Evolutionary conservation across 2,329 filamentous ascomycete species (phyloP), one percentile per base, ranked within the genome.

Genomic region (Epichloe brachyelytri): DNA sequence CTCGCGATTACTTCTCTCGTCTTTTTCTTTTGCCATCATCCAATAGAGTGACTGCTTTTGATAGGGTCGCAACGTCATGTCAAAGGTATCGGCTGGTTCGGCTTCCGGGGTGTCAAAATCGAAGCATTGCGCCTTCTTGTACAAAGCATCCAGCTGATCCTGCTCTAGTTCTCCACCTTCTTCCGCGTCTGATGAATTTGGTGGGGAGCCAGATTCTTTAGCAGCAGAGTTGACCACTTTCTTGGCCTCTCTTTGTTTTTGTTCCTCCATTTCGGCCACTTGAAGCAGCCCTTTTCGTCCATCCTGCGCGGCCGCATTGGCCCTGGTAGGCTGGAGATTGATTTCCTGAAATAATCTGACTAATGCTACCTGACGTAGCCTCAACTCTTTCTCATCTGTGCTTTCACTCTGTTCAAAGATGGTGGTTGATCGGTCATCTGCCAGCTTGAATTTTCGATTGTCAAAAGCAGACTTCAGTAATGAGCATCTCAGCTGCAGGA

Each of bases 61-160:
- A 59, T 98, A 98, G 48, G 88, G 88, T 3, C 93, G 82, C 30
- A 98, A 73, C 38, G 82, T 76, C 82, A 98, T 83, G 5, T 77
- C 76, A 65, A 98, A 98, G 0, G 82, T 88, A 8, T 83, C 75
- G 5, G 86, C 81, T 10, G 93, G 91, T 59, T 95, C 85, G 10
- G 88, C 83, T 64, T 88, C 83, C 2, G 90, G 90, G 0, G 90
- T 96, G 62, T 82, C 80, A 62, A 98, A 97, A 65, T 98, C 93
- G 60, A 97, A 97, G 0, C 88, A 90, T 62, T 98, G 93, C 0
- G 93, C 93, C 63, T 98, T 98, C 62, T 85, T 88, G 68, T 98
- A 98, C 1, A 98, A 70, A 0, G 86, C 82, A 64, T 98, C 93
- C 3, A 98, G 82, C 63, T 98, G 93, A 59, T 95, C 90, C 65